phyloP scores from a whole-genome alignment of 2,329 filamentous ascomycete species.

The Paramyrothecium sp. region DNA sequence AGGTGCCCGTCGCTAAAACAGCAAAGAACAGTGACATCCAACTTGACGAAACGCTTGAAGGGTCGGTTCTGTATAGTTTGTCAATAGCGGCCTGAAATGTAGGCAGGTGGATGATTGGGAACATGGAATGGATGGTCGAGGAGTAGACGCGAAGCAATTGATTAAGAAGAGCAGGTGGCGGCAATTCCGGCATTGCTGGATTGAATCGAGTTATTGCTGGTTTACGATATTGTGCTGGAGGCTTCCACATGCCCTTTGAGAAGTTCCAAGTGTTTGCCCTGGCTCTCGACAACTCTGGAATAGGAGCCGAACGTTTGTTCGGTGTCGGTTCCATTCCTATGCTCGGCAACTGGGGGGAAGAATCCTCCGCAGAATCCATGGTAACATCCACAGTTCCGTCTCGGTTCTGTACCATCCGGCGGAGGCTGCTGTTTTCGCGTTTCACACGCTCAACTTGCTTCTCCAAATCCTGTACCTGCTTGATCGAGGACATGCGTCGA shows the following conservation, averaged over 20 bases:
- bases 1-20: slow-evolving; percentile 76
- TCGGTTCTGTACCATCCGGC: slow-evolving; percentile 58
- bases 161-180: slow-evolving; percentile 68
- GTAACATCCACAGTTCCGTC: slow-evolving; percentile 51
- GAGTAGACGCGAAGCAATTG: slow-evolving; percentile 75
- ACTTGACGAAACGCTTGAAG: slow-evolving; percentile 57
- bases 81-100: slow-evolving; percentile 77
- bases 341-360: slow-evolving; percentile 58
- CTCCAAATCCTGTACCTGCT: slow-evolving; percentile 96
- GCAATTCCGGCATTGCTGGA: slow-evolving; percentile 62
- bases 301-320: slow-evolving; percentile 57
- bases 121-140: slow-evolving; percentile 71
- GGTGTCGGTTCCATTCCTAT: slow-evolving; percentile 65
- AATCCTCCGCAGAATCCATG: slow-evolving; percentile 45
- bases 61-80: slow-evolving; percentile 67
- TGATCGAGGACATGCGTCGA: slow-evolving; percentile 97
- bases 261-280: slow-evolving; percentile 71
- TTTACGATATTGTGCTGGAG: slow-evolving; percentile 66
- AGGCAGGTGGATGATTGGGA: slow-evolving; percentile 87
- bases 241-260: slow-evolving; percentile 77
- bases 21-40: slow-evolving; percentile 82
- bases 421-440: slow-evolving; percentile 75
- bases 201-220: slow-evolving; percentile 48
- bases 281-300: slow-evolving; percentile 70
- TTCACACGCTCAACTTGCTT: slow-evolving; percentile 81